Evolutionary conservation across 2,329 filamentous ascomycete species (phyloP).

Genomic region (Aspergillus fijiensis): DNA sequence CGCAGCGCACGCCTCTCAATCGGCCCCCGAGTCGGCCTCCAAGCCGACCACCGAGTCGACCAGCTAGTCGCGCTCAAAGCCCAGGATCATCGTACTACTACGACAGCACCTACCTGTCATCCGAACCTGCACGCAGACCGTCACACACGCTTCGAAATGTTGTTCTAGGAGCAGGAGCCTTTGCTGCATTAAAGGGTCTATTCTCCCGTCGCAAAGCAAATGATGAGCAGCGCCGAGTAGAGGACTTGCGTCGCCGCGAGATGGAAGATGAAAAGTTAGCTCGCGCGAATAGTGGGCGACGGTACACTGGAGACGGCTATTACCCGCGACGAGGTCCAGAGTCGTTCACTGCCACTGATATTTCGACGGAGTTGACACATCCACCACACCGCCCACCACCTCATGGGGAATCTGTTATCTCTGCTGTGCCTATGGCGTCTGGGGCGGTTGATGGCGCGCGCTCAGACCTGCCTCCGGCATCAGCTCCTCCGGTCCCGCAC

Average conservation of each 20-base stretch:
- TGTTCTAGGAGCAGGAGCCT: conserved; percentile 66
- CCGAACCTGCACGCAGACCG: conserved; percentile 39
- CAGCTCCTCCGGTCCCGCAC: conserved; percentile 42
- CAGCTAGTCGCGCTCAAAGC: conserved; percentile 36
- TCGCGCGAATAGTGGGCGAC: conserved; percentile 56
- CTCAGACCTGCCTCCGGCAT: conserved; percentile 36
- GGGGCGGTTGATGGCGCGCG: conserved; percentile 30
- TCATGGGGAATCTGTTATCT: conserved; percentile 36
- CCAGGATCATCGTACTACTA: conserved; percentile 40
- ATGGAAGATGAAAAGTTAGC: conserved; percentile 54
- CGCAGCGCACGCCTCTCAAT: conserved; percentile 32
- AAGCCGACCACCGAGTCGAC: conserved; percentile 30
- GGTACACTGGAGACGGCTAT: conserved; percentile 68
- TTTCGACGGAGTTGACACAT: conserved; percentile 37
- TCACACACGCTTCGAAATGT: conserved; percentile 58
- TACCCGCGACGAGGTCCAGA: conserved; percentile 34
- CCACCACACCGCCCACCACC: conserved; percentile 30
- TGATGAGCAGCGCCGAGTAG: conserved; percentile 61
- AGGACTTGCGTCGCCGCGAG: conserved; percentile 52
- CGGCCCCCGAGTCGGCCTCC: conserved; percentile 37
- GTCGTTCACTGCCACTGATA: conserved; percentile 38
- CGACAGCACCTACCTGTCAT: conserved; percentile 38
- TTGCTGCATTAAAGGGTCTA: conserved; percentile 58
- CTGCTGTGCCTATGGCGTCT: conserved; percentile 30
- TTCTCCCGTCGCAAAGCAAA: conserved; percentile 59